These are phyloP conservation scores for Wolfiporia cocos DNA, from an alignment of 1,284 basidiomycete species.

Conservation along the genomic window DNA sequence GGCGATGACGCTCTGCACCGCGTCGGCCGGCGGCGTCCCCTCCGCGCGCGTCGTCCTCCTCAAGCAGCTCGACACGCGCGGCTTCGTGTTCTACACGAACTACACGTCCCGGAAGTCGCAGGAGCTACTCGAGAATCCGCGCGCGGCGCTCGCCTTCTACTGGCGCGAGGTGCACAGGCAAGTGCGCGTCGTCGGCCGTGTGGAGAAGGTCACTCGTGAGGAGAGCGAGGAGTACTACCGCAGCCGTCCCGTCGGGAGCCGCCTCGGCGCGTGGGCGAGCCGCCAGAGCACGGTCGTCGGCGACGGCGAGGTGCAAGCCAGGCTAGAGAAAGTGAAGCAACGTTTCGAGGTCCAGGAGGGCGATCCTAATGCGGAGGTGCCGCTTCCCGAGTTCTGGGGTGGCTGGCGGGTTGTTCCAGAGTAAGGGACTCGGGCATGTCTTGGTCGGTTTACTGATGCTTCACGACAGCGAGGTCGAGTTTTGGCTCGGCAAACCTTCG, in stretches of 20 bases:
- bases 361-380: constrained; percentile 46
- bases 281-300: constrained; percentile 76
- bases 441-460: neutral
- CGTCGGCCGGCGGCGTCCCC: constrained; percentile 68
- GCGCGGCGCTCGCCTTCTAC: constrained; percentile 84
- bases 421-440: constrained; percentile 46
- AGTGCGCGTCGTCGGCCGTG: constrained; percentile 82
- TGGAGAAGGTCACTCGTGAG: constrained; percentile 65
- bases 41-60: constrained; percentile 89
- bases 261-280: constrained; percentile 91
- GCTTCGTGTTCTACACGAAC: constrained; percentile 97
- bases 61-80: constrained; percentile 80
- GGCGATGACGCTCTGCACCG: constrained; percentile 82
- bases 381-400: constrained; percentile 92
- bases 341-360: constrained; percentile 49
- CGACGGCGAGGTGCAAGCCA: constrained; percentile 62
- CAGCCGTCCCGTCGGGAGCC: constrained; percentile 78
- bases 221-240: constrained; percentile 86
- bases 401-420: constrained; percentile 91
- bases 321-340: constrained; percentile 55
- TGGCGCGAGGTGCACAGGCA: constrained; percentile 84
- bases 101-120: constrained; percentile 88
- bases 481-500: constrained; percentile 90
- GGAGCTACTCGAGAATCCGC: constrained; percentile 74
- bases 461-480: constrained; percentile 67